Percentiles rank a stretch among this genome's conserved stretches.
Evolutionary conservation across 495 filamentous ascomycete species (phyloP).

Genomic region (Aspergillus ostianus): DNA sequence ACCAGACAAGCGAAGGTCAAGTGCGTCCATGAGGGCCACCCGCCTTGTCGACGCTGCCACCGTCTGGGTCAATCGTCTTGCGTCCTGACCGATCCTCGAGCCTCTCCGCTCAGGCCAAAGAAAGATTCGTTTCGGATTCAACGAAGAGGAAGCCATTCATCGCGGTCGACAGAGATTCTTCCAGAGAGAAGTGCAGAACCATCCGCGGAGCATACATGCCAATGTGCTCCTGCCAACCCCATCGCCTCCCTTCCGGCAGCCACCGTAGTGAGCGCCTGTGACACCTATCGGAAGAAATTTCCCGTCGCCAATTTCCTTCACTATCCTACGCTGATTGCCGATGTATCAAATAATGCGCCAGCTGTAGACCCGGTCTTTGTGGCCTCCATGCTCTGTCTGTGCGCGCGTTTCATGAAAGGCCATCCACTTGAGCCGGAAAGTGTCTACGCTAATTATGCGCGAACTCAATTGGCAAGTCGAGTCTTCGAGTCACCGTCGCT

Average conservation of each 20-base stretch:
- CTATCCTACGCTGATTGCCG: constrained; percentile 42
- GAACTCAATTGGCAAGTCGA: constrained; percentile 34
- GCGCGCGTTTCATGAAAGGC: constrained; percentile 37
- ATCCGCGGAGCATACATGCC: background rate
- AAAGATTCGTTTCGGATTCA: background rate
- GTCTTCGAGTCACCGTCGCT: constrained; percentile 43
- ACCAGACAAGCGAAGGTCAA: constrained; percentile 43
- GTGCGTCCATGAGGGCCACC: constrained; percentile 39
- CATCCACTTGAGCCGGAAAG: constrained; percentile 31
- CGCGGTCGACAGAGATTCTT: constrained; percentile 9
- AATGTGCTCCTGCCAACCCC: constrained; percentile 17
- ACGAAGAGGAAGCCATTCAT: background rate
- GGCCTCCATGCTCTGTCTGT: constrained; percentile 40
- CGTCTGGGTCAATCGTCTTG: constrained; percentile 27
- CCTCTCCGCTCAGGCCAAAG: constrained; percentile 10
- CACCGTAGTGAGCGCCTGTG: constrained; percentile 38
- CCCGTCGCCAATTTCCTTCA: constrained; percentile 45
- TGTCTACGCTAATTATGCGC: constrained; percentile 39
- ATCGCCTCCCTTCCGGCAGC: constrained; percentile 28
- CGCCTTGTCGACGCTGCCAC: constrained; percentile 40
- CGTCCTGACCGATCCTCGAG: constrained; percentile 33
- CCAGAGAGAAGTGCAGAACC: background rate
- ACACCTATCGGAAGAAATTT: constrained; percentile 44
- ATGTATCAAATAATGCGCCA: constrained; percentile 34
- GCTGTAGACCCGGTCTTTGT: constrained; percentile 43